phyloP scores from a whole-genome alignment of 345 rosid species.

The Lumnitzera littorea region DNA sequence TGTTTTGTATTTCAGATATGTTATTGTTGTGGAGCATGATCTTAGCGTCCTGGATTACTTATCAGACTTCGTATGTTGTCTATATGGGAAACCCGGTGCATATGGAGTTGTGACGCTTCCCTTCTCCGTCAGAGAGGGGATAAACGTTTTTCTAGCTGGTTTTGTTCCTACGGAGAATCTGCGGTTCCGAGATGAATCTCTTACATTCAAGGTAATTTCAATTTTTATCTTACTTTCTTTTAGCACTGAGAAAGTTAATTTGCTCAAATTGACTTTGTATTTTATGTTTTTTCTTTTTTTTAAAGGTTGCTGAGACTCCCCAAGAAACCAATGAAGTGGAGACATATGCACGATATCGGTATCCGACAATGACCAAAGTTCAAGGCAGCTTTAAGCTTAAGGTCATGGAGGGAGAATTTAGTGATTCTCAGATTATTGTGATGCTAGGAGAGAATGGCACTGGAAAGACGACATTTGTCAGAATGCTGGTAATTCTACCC shows the following conservation, averaged over 20 bases:
- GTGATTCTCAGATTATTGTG: conserved; percentile 94
- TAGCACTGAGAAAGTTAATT: background rate
- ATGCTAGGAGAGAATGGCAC: conserved; percentile 99
- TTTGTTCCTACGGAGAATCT: conserved; percentile 94
- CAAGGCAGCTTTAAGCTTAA: conserved; percentile 77
- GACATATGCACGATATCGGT: conserved; percentile 92
- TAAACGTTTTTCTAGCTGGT: conserved; percentile 92
- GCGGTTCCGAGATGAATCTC: conserved; percentile 87
- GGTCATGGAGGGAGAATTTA: conserved; percentile 93
- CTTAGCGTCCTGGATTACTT: conserved; percentile 94
- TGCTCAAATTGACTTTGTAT: conserved; percentile 1
- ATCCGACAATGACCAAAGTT: conserved; percentile 84
- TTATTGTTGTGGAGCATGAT: conserved; percentile 98
- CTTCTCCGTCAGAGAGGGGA: conserved; percentile 95
- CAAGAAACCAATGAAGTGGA: conserved; percentile 81
- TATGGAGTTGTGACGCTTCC: conserved; percentile 99
- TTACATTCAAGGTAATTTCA: conserved; percentile 73
- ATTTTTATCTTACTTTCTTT: background rate
- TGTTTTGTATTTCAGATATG: conserved; percentile 54
- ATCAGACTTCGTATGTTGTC: conserved; percentile 94
- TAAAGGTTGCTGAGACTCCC: conserved; percentile 95
- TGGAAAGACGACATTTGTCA: conserved; percentile 94
- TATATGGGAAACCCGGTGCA: conserved; percentile 97
- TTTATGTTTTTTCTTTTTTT: conserved; percentile 4
- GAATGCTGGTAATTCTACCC: conserved; percentile 74